Evolutionary conservation across 148 eudicot genomes (phyloP), one percentile per base, ranked within the genome.

Genomic region (Mesembryanthemum crystallinum): DNA sequence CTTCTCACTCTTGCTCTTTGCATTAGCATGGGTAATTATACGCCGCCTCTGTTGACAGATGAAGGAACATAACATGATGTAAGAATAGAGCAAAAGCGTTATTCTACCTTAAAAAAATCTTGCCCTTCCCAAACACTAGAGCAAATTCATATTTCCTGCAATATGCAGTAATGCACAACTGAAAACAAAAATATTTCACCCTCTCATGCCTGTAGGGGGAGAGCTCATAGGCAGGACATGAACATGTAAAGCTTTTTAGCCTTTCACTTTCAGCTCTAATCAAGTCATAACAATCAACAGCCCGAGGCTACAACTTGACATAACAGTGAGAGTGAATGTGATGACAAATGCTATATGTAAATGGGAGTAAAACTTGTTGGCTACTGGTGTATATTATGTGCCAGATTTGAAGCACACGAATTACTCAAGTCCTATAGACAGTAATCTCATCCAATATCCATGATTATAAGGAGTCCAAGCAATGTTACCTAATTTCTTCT

Each of bases 1-100:
- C 80, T 94, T 94, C 82, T 94, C 98, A 14, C 98, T 94, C 83
- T 92, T 94, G 91, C 98, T 94, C 85, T 90, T 94, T 70, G 98
- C 97, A 79, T 94, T 94, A 67, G 96, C 97, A 75, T 92, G 97
- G 59, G 85, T 87, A 59, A 94, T 87, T 25, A 92, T 79, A 60
- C 98, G 96, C 72, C 98, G 91, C 72, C 97, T 83, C 98, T 92
- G 96, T 82, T 77, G 35, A 47, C 62, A 51, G 63, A 65, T 45
- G 47, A 43, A 28, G 63, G 59, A 63, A 51, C 39, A 70, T 37
- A 20, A 60, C 43, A 4, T 11, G 28, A 66, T 54, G 13, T 49
- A 60, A 69, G 37, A 45, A 77, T 32, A 54, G 43, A 8, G 55
- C 18, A 37, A 14, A 73, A 45, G 33, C 14, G 9, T 43, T 21